These are phyloP conservation scores for Podaxis sp. DNA, from an alignment of 768 basidiomycete species.

Conservation along the genomic window DNA sequence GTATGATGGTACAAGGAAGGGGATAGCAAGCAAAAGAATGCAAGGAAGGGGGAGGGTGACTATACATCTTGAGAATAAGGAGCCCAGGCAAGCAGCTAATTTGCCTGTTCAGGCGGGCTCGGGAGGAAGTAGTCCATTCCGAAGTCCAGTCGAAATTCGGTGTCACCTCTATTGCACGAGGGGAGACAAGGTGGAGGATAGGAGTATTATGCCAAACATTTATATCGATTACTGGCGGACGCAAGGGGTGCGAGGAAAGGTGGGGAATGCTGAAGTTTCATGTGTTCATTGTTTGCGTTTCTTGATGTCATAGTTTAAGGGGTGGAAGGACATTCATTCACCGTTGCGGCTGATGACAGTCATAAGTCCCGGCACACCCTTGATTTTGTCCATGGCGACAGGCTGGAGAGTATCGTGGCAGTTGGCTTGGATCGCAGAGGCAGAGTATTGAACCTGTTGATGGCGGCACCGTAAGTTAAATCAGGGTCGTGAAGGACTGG, in stretches of 20 bases:
- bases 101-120: neutral
- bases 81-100: neutral
- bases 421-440: constrained; percentile 53
- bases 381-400: constrained; percentile 58
- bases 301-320: neutral
- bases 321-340: constrained; percentile 14
- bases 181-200: neutral
- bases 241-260: neutral
- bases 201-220: neutral
- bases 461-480: neutral
- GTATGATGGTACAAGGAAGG: neutral
- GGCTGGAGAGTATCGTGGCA: constrained; percentile 57
- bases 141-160: neutral
- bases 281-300: constrained; percentile 3
- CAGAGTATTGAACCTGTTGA: constrained; percentile 59
- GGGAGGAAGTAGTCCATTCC: neutral
- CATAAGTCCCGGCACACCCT: constrained; percentile 71
- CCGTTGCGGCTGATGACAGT: constrained; percentile 53
- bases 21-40: neutral
- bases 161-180: neutral
- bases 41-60: neutral
- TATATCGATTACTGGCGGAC: neutral
- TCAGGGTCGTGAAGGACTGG: constrained; percentile 1
- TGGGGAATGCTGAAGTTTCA: neutral
- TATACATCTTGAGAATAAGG: neutral